Evolutionary conservation across 2,329 filamentous ascomycete genomes (phyloP).

Genomic region (Coniella lustricola): DNA sequence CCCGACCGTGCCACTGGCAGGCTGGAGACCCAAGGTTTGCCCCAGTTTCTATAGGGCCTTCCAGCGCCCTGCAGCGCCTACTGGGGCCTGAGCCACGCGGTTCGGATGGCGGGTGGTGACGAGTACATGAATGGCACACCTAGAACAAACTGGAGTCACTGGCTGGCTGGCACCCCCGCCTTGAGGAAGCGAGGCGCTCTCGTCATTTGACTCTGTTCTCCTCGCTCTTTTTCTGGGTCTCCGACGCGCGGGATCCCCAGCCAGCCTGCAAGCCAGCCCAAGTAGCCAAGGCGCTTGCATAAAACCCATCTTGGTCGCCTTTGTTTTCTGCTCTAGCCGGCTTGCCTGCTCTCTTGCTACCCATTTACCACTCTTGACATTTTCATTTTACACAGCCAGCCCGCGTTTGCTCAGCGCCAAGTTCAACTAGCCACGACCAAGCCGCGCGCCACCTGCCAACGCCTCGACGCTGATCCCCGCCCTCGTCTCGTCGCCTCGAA

Average conservation of each 20-base stretch:
- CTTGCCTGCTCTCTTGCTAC: conserved; percentile 1
- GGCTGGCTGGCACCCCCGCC: neutral
- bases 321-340: neutral
- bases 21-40: too few species aligned
- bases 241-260: conserved; percentile 3
- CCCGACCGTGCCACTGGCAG: too few species aligned
- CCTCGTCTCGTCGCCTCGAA: neutral
- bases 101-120: neutral
- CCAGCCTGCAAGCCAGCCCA: neutral
- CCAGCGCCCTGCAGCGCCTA: too few species aligned
- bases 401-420: conserved; percentile 9
- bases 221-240: too few species aligned
- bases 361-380: too few species aligned
- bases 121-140: neutral
- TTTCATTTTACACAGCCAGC: neutral
- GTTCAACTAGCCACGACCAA: neutral
- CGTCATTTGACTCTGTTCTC: conserved; percentile 1
- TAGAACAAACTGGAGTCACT: neutral
- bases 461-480: neutral
- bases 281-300: conserved; percentile 1
- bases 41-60: too few species aligned
- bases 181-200: neutral
- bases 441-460: neutral
- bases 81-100: too few species aligned
- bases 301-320: conserved; percentile 3